Evolutionary conservation across 805 yeast species (phyloP).

Genomic region (Ascoidea tarda): DNA sequence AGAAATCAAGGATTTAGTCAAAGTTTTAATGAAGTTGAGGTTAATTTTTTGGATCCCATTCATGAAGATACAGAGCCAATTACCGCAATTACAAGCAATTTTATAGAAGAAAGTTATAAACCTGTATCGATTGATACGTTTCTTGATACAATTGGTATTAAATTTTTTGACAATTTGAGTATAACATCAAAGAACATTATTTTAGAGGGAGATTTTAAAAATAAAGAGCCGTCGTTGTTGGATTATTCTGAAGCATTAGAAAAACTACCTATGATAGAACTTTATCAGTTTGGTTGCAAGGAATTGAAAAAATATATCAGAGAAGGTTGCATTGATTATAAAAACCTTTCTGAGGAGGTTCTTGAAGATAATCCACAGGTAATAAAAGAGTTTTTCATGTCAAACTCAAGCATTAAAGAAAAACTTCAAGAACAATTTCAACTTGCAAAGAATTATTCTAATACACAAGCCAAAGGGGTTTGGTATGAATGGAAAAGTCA

Average conservation of each 20-base stretch:
- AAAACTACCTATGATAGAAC: conserved; percentile 27
- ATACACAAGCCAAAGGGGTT: conserved; percentile 31
- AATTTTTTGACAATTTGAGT: conserved; percentile 29
- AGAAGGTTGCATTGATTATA: conserved; percentile 30
- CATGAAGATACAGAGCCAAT: not conserved
- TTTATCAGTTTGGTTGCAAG: conserved; percentile 33
- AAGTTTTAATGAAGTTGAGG: not conserved
- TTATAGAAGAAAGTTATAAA: conserved; percentile 8
- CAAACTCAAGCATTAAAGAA: conserved; percentile 22
- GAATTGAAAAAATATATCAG: conserved; percentile 33
- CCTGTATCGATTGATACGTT: conserved; percentile 25
- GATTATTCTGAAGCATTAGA: conserved; percentile 14
- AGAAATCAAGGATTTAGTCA: not conserved
- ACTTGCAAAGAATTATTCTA: conserved; percentile 31
- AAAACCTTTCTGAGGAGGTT: conserved; percentile 26
- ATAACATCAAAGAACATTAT: conserved; percentile 13
- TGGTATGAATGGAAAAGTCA: conserved; percentile 49
- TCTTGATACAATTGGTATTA: conserved; percentile 24
- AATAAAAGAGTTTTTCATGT: conserved; percentile 29
- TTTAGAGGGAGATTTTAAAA: not conserved
- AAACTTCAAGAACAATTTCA: conserved; percentile 31
- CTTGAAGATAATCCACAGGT: conserved; percentile 31
- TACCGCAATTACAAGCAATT: not conserved
- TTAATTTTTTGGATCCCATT: not conserved
- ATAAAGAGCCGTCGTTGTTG: conserved; percentile 7